These are phyloP conservation scores for Blastocystis hominis DNA, from an alignment of 352 stramenopile genomes.

Conservation along the genomic window DNA sequence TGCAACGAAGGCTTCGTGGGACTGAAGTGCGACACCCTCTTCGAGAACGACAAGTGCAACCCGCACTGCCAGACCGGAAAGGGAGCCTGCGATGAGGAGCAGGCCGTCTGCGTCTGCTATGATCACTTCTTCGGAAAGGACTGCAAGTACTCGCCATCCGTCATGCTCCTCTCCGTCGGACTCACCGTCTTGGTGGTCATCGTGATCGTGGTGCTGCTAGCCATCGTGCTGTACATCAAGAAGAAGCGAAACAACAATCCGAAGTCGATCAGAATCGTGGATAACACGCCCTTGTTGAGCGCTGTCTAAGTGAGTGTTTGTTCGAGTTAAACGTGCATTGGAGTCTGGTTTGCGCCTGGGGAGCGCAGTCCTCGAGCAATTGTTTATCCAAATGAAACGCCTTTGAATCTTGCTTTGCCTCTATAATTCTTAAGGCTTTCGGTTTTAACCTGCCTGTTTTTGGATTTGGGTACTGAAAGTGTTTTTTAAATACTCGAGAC, in stretches of 20 bases:
- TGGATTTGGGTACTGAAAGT: background rate
- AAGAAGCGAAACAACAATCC: background rate
- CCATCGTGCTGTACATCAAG: background rate
- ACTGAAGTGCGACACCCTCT: constrained; percentile 28
- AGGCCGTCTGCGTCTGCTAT: constrained; percentile 7
- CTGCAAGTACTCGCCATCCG: background rate
- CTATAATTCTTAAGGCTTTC: background rate
- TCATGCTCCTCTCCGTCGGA: background rate
- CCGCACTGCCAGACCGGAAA: background rate
- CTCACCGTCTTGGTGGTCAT: background rate
- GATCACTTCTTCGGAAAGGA: background rate
- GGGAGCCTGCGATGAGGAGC: constrained; percentile 15
- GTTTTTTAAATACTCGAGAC: background rate
- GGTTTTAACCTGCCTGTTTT: background rate
- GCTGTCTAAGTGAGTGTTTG: too few species aligned
- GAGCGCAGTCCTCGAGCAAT: background rate
- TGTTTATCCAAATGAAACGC: background rate
- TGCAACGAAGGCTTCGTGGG: constrained; percentile 72
- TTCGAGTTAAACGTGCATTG: background rate
- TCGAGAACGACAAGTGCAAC: constrained; percentile 28
- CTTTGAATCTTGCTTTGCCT: background rate
- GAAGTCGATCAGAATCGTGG: background rate
- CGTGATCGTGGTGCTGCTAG: background rate
- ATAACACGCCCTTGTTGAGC: too few species aligned
- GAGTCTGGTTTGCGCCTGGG: background rate